Evolutionary conservation across 1,284 basidiomycete genomes (phyloP).

Genomic region (Gymnopus androsaceus): DNA sequence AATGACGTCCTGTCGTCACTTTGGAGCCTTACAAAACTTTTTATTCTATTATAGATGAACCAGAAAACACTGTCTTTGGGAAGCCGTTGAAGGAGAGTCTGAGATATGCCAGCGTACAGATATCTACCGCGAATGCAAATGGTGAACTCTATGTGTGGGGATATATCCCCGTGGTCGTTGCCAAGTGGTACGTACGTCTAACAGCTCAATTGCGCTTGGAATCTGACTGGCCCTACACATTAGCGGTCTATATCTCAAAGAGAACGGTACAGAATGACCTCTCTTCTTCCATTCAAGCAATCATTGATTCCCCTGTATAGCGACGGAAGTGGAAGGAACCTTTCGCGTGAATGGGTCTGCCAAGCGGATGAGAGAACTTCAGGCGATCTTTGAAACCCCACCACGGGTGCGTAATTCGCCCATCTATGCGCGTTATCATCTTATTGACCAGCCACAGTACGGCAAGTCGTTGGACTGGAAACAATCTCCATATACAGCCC

Average conservation of each 20-base stretch:
- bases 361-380: slow-evolving; percentile 95
- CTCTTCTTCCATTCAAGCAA: slow-evolving; percentile 3
- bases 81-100: slow-evolving; percentile 83
- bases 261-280: slow-evolving; percentile 63
- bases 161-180: slow-evolving; percentile 95
- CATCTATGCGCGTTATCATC: slow-evolving; percentile 1
- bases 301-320: slow-evolving; percentile 39
- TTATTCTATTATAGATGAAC: slow-evolving; percentile 29
- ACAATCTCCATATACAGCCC: slow-evolving; percentile 81
- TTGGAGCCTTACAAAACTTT: not conserved
- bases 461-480: slow-evolving; percentile 94
- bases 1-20: not conserved
- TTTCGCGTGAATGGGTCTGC: slow-evolving; percentile 94
- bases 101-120: slow-evolving; percentile 88
- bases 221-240: slow-evolving; percentile 14
- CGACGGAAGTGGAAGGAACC: slow-evolving; percentile 92
- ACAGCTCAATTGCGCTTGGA: slow-evolving; percentile 1
- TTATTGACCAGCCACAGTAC: slow-evolving; percentile 54
- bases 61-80: slow-evolving; percentile 75
- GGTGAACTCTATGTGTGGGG: slow-evolving; percentile 89
- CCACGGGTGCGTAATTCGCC: slow-evolving; percentile 66
- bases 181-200: slow-evolving; percentile 77
- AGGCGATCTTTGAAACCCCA: slow-evolving; percentile 86
- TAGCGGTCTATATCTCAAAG: slow-evolving; percentile 89
- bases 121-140: slow-evolving; percentile 86